Conservation (phyloP, 805 yeast species). For the Starmerella etchellsii region DNA sequence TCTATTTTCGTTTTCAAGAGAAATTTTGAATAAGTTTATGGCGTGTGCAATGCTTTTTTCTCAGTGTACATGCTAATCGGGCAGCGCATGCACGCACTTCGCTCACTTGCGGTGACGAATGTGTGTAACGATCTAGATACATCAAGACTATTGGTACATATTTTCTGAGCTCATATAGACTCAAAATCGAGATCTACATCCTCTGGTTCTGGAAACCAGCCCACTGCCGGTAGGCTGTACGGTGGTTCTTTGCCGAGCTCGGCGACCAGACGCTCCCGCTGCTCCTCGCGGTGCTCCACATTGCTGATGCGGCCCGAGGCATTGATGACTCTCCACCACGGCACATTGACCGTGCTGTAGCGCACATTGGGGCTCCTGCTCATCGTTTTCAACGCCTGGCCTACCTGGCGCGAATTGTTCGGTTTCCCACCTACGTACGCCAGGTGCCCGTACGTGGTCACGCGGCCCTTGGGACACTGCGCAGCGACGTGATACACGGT, state of each 20-base stretch:
- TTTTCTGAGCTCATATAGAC: no score
- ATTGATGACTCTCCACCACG: conserved; percentile 73
- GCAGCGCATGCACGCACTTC: no score
- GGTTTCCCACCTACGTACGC: conserved; percentile 54
- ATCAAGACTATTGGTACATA: no score
- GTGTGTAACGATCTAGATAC: no score
- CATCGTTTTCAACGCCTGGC: conserved; percentile 50
- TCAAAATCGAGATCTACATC: no score
- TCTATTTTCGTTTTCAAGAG: no score
- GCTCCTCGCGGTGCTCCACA: conserved; percentile 34
- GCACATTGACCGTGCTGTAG: conserved; percentile 34
- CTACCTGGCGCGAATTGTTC: conserved; percentile 60
- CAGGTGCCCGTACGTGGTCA: conserved; percentile 64
- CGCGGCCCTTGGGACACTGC: conserved; percentile 48
- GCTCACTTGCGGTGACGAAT: no score
- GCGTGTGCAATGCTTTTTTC: no score
- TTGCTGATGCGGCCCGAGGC: conserved; percentile 52
- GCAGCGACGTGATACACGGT: conserved; percentile 45
- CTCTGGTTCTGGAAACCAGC: conserved; percentile 64
- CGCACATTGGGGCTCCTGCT: conserved; percentile 22
- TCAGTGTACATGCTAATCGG: no score
- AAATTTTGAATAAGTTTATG: no score
- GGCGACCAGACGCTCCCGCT: conserved; percentile 39
- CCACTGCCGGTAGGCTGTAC: conserved; percentile 37
- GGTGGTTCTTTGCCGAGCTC: conserved; percentile 27